Evolutionary conservation across 2,329 filamentous ascomycete genomes (phyloP).

Genomic region (Penicillium sp.): DNA sequence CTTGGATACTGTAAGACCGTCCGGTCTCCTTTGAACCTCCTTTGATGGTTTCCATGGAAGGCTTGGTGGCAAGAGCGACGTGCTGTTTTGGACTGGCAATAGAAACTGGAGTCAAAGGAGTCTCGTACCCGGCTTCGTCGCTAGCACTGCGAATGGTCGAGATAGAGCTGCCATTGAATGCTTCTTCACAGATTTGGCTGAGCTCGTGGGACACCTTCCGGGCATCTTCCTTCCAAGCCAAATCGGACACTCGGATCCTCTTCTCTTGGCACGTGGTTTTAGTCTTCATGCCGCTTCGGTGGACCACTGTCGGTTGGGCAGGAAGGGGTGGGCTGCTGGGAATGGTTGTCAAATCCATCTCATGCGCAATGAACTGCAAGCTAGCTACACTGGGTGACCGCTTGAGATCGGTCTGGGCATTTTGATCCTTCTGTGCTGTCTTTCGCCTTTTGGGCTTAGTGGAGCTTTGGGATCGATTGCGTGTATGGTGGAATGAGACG

Average conservation of each 20-base stretch:
- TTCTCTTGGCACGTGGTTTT: slow-evolving; percentile 38
- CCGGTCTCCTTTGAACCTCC: slow-evolving; percentile 47
- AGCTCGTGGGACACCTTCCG: slow-evolving; percentile 80
- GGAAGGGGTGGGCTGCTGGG: slow-evolving; percentile 41
- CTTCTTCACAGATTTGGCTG: slow-evolving; percentile 86
- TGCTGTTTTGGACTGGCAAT: slow-evolving; percentile 30
- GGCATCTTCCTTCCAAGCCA: slow-evolving; percentile 71
- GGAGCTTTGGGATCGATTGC: slow-evolving; percentile 38
- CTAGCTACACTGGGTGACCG: slow-evolving; percentile 26
- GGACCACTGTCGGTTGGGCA: slow-evolving; percentile 39
- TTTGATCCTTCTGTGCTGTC: slow-evolving; percentile 13
- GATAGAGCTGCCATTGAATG: slow-evolving; percentile 71
- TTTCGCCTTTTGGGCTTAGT: slow-evolving; percentile 23
- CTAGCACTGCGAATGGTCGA: slow-evolving; percentile 50
- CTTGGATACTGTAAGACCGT: slow-evolving; percentile 53
- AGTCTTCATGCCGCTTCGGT: slow-evolving; percentile 29
- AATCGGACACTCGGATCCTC: slow-evolving; percentile 43
- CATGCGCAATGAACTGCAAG: slow-evolving; percentile 23
- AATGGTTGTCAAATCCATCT: slow-evolving; percentile 20
- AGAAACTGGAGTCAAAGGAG: slow-evolving; percentile 50
- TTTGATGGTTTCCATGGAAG: slow-evolving; percentile 36
- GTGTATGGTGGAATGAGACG: slow-evolving; percentile 61
- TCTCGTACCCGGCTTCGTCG: slow-evolving; percentile 46
- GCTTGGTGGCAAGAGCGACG: slow-evolving; percentile 14
- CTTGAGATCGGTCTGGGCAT: slow-evolving; percentile 24